Evolutionary conservation across 2,329 filamentous ascomycete genomes (phyloP).

Genomic region (Pyrenophora graminea): DNA sequence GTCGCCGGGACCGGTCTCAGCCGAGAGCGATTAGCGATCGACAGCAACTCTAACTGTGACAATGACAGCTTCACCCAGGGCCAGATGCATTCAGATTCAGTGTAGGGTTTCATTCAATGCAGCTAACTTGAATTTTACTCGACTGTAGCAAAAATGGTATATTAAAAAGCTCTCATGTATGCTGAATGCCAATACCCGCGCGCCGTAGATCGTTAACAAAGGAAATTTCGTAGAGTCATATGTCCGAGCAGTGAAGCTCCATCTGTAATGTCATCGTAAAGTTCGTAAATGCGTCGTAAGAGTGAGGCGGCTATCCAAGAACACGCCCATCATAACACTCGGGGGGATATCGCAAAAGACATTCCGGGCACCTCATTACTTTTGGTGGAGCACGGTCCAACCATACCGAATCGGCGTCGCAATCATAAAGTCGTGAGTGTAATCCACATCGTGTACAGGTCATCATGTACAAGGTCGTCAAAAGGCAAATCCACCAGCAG

Average conservation of each 20-base stretch:
- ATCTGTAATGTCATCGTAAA: constrained; percentile 20
- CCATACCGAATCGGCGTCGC: constrained; percentile 31
- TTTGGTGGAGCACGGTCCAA: constrained; percentile 30
- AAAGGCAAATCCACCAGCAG: constrained; percentile 21
- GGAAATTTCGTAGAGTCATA: constrained; percentile 16
- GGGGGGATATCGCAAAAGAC: constrained; percentile 36
- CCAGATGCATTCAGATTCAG: neutral
- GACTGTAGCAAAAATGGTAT: constrained; percentile 4
- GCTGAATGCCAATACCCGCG: constrained; percentile 6
- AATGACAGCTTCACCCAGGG: neutral
- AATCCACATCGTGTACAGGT: constrained; percentile 11
- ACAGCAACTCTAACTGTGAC: neutral
- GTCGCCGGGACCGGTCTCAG: neutral
- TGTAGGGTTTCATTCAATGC: neutral
- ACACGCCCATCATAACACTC: constrained; percentile 43
- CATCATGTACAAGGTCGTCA: constrained; percentile 24
- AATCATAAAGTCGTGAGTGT: constrained; percentile 38
- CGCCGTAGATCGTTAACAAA: constrained; percentile 11
- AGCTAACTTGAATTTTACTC: neutral
- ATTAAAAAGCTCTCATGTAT: constrained; percentile 9
- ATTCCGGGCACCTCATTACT: constrained; percentile 32
- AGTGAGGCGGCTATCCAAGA: constrained; percentile 39
- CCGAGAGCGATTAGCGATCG: neutral
- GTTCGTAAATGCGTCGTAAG: constrained; percentile 43
- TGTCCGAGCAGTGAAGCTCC: constrained; percentile 18